Base-by-base conservation (phyloP, 2,329 filamentous ascomycete genomes). In the Achaetomium macrosporum region DNA sequence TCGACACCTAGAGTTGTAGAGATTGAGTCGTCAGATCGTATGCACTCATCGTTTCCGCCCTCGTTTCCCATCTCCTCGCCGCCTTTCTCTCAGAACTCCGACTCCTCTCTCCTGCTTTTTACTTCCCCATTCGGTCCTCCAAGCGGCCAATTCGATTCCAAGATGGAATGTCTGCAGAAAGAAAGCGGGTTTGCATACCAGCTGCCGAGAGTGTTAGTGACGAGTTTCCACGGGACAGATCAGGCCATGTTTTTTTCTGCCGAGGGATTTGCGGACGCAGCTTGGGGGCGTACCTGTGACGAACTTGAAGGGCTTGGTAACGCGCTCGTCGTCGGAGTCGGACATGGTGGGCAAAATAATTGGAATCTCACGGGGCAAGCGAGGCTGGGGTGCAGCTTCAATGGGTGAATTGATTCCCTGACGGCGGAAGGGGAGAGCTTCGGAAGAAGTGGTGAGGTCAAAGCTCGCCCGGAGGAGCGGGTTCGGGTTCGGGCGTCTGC, bases 241-340 rank as follows among this genome's bases (percentile, higher is more conserved):
- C 61, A 63, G 56, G 57, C 55, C 59, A 61, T 61, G 44, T 51
- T 66, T 71, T 59, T 53, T n/a, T 48, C 44, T 46, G 48, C 53
- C 57, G 59, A 56, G 60, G 57, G 59, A 61, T 63, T 59, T 58
- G 53, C 58, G 50, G 53, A 35, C 51, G 46, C 42, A 47, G 57
- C 65, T 68, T 69, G 35, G 39, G 29, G 35, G 73, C 89, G 74
- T 83, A 96, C 91, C 92, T 78, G 92, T 97, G 70, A 97, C 93
- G 79, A 97, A 97, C 88, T 99, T 99, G 87, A 99, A 99, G 76
- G 95, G 95, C 85, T 96, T 99, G 77, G 91, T 96, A 65, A 81
- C 79, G 74, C 81, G 80, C 74, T 95, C 88, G 68, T 88, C 86
- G 77, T 95, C 89, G 73, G 90, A 87, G 77, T 95, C 89, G 73